These are phyloP conservation scores for Mycena pura DNA, from an alignment of 768 basidiomycete genomes.

Conservation along the genomic window DNA sequence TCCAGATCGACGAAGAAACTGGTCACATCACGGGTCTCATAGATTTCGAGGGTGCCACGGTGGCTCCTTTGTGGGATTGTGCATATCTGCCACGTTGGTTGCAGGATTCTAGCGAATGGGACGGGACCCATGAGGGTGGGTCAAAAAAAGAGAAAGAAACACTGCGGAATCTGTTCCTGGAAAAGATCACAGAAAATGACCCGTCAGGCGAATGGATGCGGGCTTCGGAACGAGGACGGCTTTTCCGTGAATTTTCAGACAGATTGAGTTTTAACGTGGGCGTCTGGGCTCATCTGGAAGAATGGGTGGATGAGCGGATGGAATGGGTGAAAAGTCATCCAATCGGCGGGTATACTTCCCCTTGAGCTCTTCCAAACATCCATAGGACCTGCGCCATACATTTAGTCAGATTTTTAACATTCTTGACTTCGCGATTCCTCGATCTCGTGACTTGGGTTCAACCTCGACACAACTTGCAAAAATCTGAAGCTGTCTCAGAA, in stretches of 20 bases:
- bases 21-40: conserved; percentile 27
- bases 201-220: conserved; percentile 18
- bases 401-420: background rate
- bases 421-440: too few relatives aligned
- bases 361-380: too few relatives aligned
- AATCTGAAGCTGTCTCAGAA: too few relatives aligned
- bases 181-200: conserved; percentile 2
- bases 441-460: too few relatives aligned
- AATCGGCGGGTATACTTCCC: background rate
- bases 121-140: conserved; percentile 17
- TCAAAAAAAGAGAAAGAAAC: background rate
- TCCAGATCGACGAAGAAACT: conserved; percentile 21
- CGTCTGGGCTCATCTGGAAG: conserved; percentile 23
- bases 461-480: too few relatives aligned
- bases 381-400: too few relatives aligned
- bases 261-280: conserved; percentile 8
- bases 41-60: conserved; percentile 26
- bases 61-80: conserved; percentile 32
- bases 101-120: conserved; percentile 14
- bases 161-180: conserved; percentile 11
- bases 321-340: background rate
- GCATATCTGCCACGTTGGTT: conserved; percentile 29
- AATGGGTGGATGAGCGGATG: conserved; percentile 22
- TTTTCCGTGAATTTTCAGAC: conserved; percentile 15
- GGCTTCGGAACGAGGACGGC: conserved; percentile 10